Evolutionary conservation across 129 eudicot species (phyloP), one percentile per base, ranked within the genome.

Genomic region (Helianthus tuberosus): DNA sequence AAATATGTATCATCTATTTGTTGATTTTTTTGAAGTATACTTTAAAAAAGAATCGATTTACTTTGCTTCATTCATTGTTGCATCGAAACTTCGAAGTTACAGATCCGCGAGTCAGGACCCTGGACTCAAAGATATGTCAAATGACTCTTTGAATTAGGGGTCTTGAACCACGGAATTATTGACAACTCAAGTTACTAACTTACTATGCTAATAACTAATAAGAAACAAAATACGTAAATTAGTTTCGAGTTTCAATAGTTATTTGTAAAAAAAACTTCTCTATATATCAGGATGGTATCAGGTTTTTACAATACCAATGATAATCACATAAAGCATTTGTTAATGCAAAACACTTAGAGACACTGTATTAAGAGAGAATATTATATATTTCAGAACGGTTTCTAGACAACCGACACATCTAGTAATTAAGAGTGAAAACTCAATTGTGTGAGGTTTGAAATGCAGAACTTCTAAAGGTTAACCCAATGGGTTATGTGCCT

Each of bases 401-500:
- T 62, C 68, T 62, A 62, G 48, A 48, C 47, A 62, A 13, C 14
- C 6, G 12, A 35, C 48, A n/a, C 68, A 62, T 38, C 7, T 38
- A 64, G 69, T 64, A 41, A 35, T 39, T 25, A 25, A 29, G 39
- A 49, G 25, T 49, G 43, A 62, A 29, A 29, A 16, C 35, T 53
- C 39, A 66, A 5, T 66, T 35, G 32, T 44, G 10, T 76, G 73
- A 43, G 35, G 27, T 49, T 46, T 52, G 57, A 11, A 39, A 16
- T 84, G 64, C 69, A 93, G 98, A 93, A 63, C 87, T 80, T 73
- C 48, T 82, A 75, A 85, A 93, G 86, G 84, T 93, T 72, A 93
- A 88, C 85, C 98, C 98, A 35, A 80, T 90, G 74, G 92, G 98
- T 53, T 86, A 51, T 62, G 89, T 93, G 29, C 98, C 98, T 29